Conservation (phyloP, 345 rosid species). For the Odontarrhena argentea region DNA sequence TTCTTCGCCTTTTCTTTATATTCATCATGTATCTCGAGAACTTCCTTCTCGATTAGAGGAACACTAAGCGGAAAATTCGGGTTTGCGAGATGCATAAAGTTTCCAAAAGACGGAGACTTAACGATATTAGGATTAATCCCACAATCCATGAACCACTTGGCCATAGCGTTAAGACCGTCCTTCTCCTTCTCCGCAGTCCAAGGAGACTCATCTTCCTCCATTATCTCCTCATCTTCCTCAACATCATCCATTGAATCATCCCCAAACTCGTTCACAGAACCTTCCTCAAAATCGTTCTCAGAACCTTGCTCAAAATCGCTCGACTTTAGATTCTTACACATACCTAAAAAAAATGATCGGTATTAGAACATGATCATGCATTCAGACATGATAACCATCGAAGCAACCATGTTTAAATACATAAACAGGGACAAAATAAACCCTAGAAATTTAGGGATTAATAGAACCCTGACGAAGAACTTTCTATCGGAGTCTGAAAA, state of each 20-base stretch:
- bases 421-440: neutral
- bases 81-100: neutral
- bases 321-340: too few relatives aligned
- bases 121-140: slow-evolving; percentile 12
- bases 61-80: neutral
- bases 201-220: neutral
- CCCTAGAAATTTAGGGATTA: neutral
- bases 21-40: slow-evolving; percentile 13
- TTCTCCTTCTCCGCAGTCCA: neutral
- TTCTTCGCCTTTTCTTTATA: slow-evolving; percentile 16
- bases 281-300: too few relatives aligned
- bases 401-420: neutral
- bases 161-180: neutral
- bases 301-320: too few relatives aligned
- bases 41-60: neutral
- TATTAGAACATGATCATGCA: too few relatives aligned
- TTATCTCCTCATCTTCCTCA: slow-evolving; percentile 8
- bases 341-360: too few relatives aligned
- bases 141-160: neutral
- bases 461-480: neutral
- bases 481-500: neutral
- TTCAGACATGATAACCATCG: neutral
- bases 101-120: neutral
- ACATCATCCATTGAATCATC: neutral
- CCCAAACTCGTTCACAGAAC: neutral